A percentile compares a stretch with the other conserved stretches of the same genome.
Conservation (phyloP, 164 flowering plant species). For the Protea cynaroides region DNA sequence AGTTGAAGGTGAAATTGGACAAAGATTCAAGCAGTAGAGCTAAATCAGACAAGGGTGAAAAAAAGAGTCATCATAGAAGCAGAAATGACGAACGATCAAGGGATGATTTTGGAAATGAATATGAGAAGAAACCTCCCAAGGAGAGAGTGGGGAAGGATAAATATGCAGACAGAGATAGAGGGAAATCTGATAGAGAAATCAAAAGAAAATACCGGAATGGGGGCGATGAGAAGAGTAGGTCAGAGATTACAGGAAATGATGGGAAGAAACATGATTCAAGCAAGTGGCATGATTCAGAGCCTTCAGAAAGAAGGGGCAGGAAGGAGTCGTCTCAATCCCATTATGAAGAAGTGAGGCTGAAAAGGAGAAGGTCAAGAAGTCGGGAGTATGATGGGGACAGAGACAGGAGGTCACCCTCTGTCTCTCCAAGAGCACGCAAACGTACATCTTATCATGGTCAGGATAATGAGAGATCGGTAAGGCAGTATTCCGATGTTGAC, state of each 20-base stretch:
- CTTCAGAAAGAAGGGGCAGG: constrained; percentile 37
- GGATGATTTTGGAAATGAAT: constrained; percentile 21
- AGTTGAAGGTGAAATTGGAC: constrained; percentile 18
- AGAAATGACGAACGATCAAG: constrained; percentile 24
- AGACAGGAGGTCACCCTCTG: constrained; percentile 48
- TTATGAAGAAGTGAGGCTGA: constrained; percentile 43
- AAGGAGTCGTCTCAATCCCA: constrained; percentile 31
- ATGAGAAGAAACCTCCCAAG: constrained; percentile 30
- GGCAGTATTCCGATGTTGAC: constrained; percentile 44
- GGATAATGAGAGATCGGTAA: constrained; percentile 41
- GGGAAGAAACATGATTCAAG: constrained; percentile 32
- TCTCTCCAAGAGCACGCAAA: constrained; percentile 50
- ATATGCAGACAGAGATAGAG: constrained; percentile 29
- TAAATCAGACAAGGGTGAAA: constrained; percentile 25
- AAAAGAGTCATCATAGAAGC: constrained; percentile 20
- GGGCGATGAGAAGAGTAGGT: constrained; percentile 31
- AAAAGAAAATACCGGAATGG: constrained; percentile 43
- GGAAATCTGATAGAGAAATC: constrained; percentile 42
- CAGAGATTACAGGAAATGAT: constrained; percentile 17
- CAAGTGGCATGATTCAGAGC: constrained; percentile 26
- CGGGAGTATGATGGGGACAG: constrained; percentile 45
- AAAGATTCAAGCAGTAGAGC: constrained; percentile 18
- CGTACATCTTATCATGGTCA: constrained; percentile 25
- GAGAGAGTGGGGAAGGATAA: constrained; percentile 26
- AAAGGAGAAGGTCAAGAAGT: constrained; percentile 73